These are phyloP conservation scores for Alternaria alternata DNA, from an alignment of 2,329 filamentous ascomycete species.

Conservation along the genomic window DNA sequence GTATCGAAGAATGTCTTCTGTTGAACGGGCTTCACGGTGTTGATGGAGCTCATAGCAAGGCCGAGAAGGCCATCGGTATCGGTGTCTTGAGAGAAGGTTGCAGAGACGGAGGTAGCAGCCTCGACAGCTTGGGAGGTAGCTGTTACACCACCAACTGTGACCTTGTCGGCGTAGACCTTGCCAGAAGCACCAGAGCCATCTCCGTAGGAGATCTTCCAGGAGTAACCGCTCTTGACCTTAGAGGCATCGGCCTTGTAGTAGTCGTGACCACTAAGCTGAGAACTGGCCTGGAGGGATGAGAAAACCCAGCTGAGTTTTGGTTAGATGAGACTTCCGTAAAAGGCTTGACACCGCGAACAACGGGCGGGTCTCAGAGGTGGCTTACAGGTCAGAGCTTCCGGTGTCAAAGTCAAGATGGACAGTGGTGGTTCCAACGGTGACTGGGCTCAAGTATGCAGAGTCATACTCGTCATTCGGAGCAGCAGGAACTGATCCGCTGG, in stretches of 20 bases:
- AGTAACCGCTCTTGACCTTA: constrained; percentile 58
- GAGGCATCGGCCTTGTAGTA: constrained; percentile 64
- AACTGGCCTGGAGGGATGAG: constrained; percentile 63
- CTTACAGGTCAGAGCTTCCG: constrained; percentile 71
- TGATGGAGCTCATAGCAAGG: constrained; percentile 66
- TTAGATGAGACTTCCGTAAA: constrained; percentile 19
- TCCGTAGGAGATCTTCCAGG: constrained; percentile 70
- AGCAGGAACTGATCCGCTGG: constrained; percentile 50
- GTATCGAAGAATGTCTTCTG: constrained; percentile 69
- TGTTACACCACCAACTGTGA: constrained; percentile 67
- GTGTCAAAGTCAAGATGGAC: constrained; percentile 77
- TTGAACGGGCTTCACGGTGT: constrained; percentile 61
- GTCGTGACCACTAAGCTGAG: constrained; percentile 62
- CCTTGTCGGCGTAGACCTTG: constrained; percentile 71
- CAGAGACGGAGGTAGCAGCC: constrained; percentile 67
- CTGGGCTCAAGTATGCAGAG: constrained; percentile 54
- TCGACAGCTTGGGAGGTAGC: constrained; percentile 71
- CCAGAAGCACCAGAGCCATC: constrained; percentile 71
- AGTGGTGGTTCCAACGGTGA: constrained; percentile 69
- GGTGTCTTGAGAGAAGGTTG: constrained; percentile 59
- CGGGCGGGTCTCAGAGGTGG: constrained; percentile 11
- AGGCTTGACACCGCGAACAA: background rate
- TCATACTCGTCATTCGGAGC: constrained; percentile 52
- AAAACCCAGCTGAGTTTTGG: constrained; percentile 68
- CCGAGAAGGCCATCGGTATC: constrained; percentile 68